phyloP scores from a whole-genome alignment of 2,329 filamentous ascomycete species.

The Sclerotiophoma versabilis region DNA sequence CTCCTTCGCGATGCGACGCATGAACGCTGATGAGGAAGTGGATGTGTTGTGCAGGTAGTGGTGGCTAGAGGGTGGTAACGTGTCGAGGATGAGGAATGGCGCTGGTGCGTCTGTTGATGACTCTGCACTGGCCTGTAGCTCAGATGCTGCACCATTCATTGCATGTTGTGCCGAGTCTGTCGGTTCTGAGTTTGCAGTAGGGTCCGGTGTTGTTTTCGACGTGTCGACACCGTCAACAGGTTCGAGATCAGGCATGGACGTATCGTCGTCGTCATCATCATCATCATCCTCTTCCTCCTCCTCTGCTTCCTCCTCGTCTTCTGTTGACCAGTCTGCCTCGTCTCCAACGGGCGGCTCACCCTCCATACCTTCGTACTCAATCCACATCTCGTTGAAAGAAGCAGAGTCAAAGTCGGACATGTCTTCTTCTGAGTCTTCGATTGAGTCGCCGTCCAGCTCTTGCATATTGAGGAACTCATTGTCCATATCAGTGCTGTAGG shows the following conservation, averaged over 20 bases:
- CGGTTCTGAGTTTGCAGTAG: constrained; percentile 30
- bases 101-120: constrained; percentile 13
- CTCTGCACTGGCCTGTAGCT: constrained; percentile 20
- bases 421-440: constrained; percentile 43
- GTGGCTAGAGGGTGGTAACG: constrained; percentile 42
- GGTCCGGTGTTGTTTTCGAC: constrained; percentile 46
- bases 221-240: constrained; percentile 34
- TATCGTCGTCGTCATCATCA: constrained; percentile 44
- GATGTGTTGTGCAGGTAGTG: constrained; percentile 48
- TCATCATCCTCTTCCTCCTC: constrained; percentile 46
- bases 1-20: constrained; percentile 64
- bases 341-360: constrained; percentile 39
- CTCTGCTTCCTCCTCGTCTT: constrained; percentile 46
- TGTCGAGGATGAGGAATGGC: constrained; percentile 48
- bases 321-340: constrained; percentile 48
- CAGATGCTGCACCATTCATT: constrained; percentile 3
- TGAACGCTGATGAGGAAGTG: constrained; percentile 53
- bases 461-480: constrained; percentile 35
- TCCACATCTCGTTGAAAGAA: constrained; percentile 49
- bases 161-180: constrained; percentile 7
- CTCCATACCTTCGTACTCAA: constrained; percentile 49
- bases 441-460: constrained; percentile 37
- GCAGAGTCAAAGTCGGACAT: constrained; percentile 42
- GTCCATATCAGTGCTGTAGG: constrained; percentile 55
- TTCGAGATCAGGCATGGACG: constrained; percentile 37